Percentiles rank a stretch among this genome's conserved stretches.
These are phyloP conservation scores for Nigrograna mackinnonii DNA, from an alignment of 2,329 filamentous ascomycete genomes.

Conservation along the genomic window DNA sequence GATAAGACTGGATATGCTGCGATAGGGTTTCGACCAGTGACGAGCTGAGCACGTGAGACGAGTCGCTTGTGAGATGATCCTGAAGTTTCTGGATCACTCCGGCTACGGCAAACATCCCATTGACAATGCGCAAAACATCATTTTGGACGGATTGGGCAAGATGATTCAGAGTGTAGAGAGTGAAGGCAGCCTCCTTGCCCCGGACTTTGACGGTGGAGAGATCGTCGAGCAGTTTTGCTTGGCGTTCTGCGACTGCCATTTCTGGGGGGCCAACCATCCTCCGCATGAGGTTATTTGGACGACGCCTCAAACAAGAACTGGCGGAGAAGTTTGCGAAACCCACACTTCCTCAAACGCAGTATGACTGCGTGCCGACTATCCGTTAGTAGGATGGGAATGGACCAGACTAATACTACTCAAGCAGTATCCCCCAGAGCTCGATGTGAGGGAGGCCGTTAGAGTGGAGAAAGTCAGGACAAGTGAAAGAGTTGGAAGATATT, in stretches of 20 bases:
- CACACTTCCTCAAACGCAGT: no score
- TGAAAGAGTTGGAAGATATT: background rate
- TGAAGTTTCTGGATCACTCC: conserved; percentile 4
- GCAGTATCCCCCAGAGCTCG: background rate
- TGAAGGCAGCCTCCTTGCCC: conserved; percentile 7
- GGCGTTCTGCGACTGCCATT: conserved; percentile 5
- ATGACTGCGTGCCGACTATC: no score
- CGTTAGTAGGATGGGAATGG: no score
- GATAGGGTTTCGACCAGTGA: conserved; percentile 2
- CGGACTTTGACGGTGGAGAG: conserved; percentile 3
- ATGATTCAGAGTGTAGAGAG: conserved; percentile 12
- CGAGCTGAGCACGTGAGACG: background rate
- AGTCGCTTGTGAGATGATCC: background rate
- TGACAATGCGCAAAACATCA: background rate
- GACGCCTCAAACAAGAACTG: background rate
- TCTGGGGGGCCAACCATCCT: conserved; percentile 4
- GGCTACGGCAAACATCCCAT: conserved; percentile 6
- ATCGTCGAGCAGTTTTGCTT: background rate
- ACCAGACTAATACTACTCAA: background rate
- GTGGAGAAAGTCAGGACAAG: no score
- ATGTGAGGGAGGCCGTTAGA: background rate
- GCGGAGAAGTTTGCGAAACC: background rate
- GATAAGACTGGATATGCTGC: background rate
- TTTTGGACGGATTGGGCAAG: background rate
- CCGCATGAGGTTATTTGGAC: conserved; percentile 5